Conservation (phyloP, 768 basidiomycete genomes). For the Macrolepiota fuliginosa region DNA sequence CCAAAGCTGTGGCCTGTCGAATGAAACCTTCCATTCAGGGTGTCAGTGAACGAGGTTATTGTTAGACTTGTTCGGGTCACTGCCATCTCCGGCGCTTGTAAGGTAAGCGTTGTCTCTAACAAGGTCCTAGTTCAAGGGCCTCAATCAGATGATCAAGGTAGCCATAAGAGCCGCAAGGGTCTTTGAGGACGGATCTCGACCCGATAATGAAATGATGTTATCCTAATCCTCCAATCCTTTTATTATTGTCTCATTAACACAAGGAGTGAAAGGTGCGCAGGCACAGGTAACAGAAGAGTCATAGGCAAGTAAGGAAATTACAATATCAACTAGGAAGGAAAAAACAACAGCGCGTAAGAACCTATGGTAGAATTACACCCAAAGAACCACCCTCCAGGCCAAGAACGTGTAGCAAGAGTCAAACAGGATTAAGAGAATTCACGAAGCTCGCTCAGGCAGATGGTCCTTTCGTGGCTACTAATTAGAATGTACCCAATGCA, state of each 20-base stretch:
- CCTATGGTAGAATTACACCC: conserved; percentile 11
- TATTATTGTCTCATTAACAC: not conserved
- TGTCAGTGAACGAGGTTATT: not conserved
- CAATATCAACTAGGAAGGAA: conserved; percentile 5
- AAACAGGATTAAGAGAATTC: not conserved
- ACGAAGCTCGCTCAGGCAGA: not conserved
- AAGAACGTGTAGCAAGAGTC: not conserved
- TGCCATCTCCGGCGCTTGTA: not conserved
- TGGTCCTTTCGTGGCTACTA: not conserved
- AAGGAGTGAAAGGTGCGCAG: not conserved
- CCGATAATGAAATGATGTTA: not conserved
- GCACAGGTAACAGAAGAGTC: not conserved
- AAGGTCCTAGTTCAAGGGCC: not conserved
- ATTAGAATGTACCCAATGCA: not conserved
- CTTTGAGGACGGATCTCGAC: not conserved
- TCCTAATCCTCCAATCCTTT: not conserved
- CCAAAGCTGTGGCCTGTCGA: not conserved
- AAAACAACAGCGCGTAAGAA: conserved; percentile 1
- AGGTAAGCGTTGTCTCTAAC: not conserved
- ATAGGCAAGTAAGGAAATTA: not conserved
- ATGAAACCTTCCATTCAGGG: not conserved
- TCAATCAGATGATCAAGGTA: not conserved
- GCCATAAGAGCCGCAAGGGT: not conserved
- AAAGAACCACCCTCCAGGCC: not conserved
- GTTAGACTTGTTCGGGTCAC: not conserved